A percentile compares a stretch with the other conserved stretches of the same genome.
phyloP scores from a whole-genome alignment of 2,329 filamentous ascomycete species.

The Cordyceps cateniannulata region DNA sequence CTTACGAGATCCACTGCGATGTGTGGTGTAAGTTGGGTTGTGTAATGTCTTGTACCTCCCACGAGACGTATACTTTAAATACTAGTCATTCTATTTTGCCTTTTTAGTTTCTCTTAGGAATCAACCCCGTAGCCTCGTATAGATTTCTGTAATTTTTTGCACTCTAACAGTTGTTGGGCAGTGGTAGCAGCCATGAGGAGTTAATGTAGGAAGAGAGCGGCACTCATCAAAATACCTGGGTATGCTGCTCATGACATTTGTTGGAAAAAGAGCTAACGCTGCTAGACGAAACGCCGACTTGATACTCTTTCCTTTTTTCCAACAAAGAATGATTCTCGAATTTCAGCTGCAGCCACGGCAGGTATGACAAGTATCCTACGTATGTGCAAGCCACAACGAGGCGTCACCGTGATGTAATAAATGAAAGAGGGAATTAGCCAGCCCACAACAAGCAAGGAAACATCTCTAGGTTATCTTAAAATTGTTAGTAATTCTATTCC shows the following conservation, averaged over 20 bases:
- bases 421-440: background rate
- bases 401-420: constrained; percentile 12
- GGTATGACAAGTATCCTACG: background rate
- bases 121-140: no score
- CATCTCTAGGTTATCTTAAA: background rate
- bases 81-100: no score
- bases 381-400: background rate
- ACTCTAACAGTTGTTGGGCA: no score
- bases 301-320: background rate
- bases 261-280: background rate
- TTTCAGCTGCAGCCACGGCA: background rate
- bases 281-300: no score
- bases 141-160: no score
- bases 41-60: no score
- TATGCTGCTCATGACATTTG: background rate
- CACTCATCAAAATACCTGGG: no score
- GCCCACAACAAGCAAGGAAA: background rate
- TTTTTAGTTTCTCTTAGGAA: no score
- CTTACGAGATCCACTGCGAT: background rate
- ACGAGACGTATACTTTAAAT: no score
- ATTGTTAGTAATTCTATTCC: background rate
- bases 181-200: no score
- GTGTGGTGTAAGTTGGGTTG: background rate
- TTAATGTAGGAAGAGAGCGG: no score
- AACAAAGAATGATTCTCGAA: background rate